phyloP scores from a whole-genome alignment of 441 rosid species.

The Gossypium schwendimanii region DNA sequence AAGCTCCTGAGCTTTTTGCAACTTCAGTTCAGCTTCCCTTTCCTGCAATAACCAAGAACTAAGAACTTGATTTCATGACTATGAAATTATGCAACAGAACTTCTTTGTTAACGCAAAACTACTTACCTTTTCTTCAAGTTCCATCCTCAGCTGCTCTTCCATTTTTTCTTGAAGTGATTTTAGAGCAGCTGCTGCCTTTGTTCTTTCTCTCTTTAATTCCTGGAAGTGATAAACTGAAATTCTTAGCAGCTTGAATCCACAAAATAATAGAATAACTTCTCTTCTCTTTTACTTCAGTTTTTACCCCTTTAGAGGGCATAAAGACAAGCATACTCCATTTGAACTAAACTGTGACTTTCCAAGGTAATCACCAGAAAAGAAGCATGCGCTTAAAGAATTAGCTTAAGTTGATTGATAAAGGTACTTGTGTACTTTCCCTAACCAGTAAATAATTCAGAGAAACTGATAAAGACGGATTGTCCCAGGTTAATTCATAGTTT shows the following conservation, averaged over 20 bases:
- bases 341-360: slow-evolving; percentile 3
- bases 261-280: background rate
- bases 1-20: slow-evolving; percentile 56
- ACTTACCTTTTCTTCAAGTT: slow-evolving; percentile 76
- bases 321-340: background rate
- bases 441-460: background rate
- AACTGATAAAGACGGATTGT: background rate
- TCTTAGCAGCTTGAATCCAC: slow-evolving; percentile 1
- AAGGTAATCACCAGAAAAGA: background rate
- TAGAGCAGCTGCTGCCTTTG: slow-evolving; percentile 79
- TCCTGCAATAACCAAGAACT: slow-evolving; percentile 44
- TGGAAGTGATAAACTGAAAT: slow-evolving; percentile 25
- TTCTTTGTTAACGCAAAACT: slow-evolving; percentile 1
- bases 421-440: background rate
- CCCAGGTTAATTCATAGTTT: background rate
- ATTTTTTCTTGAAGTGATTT: slow-evolving; percentile 75
- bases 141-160: slow-evolving; percentile 69
- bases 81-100: slow-evolving; percentile 11
- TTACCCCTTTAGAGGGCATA: background rate
- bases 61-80: slow-evolving; percentile 22
- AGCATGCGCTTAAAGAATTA: background rate
- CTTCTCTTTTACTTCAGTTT: background rate
- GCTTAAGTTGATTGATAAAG: background rate
- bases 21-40: slow-evolving; percentile 53
- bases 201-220: slow-evolving; percentile 90